These are phyloP conservation scores for Backusella mclennaniae DNA, from an alignment of 192 early-diverging fungal genomes.

Conservation along the genomic window DNA sequence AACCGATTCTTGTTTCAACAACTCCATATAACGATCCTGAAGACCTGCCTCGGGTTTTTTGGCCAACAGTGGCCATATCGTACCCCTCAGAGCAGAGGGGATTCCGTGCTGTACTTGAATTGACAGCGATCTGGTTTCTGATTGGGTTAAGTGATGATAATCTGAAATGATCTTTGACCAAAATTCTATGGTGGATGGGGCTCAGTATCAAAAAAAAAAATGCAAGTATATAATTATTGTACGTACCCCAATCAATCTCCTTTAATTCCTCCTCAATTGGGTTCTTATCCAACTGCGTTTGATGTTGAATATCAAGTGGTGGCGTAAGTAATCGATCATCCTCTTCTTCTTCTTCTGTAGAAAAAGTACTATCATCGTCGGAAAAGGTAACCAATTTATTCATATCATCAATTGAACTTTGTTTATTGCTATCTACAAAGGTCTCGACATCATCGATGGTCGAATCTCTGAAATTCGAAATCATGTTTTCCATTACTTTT, in stretches of 20 bases:
- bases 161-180: constrained; percentile 91
- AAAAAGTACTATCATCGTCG: constrained; percentile 14
- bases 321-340: constrained; percentile 11
- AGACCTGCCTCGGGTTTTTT: constrained; percentile 75
- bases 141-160: constrained; percentile 76
- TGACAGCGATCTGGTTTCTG: constrained; percentile 72
- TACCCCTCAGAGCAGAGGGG: constrained; percentile 85
- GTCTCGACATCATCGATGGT: neutral
- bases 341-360: constrained; percentile 9
- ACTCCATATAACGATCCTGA: constrained; percentile 69
- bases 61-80: constrained; percentile 91
- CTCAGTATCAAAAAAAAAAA: neutral
- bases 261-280: constrained; percentile 27
- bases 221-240: constrained; percentile 55
- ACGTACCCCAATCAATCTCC: constrained; percentile 75
- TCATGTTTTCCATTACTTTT: neutral
- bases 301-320: constrained; percentile 6
- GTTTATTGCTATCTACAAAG: neutral
- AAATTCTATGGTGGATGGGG: constrained; percentile 59
- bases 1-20: constrained; percentile 60
- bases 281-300: neutral
- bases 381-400: neutral
- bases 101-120: constrained; percentile 85
- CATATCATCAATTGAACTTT: neutral
- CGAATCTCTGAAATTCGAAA: neutral